Base-by-base conservation (phyloP, 441 rosid genomes). In the Eruca vesicaria region DNA sequence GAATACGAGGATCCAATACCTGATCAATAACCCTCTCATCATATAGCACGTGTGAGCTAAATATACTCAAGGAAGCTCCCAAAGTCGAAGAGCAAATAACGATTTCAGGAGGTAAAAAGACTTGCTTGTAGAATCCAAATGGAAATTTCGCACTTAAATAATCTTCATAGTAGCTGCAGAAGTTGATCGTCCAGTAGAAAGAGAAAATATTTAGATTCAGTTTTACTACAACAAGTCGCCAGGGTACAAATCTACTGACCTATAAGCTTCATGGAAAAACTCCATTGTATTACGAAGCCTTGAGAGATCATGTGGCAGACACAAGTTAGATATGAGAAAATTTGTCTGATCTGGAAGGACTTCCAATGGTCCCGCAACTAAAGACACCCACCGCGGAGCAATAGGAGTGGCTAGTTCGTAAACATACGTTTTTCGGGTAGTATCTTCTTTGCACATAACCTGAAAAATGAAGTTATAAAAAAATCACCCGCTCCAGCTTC, bases 21-120 rank as follows among this genome's bases (percentile, higher is more conserved):
- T 96, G 96, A 80, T 96, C 97, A 63, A 96, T 90, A 83, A 93
- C 87, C 79, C 86, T 92, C 83, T 90, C 96, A 78, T 96, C 98
- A 78, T 86, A 92, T 56, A 96, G 83, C 79, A 90, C 52, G 81
- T 93, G 97, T 18, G 98, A 91, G 79, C 93, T 91, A 75, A 96
- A 85, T 71, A 92, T 63, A 84, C 86, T 82, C 86, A 93, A 68
- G 61, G 99, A 92, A 74, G 97, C 99, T 82, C 97, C 99, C 76
- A 86, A 73, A 72, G 84, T 81, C 12, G 85, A 77, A 1, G 98
- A 89, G 35, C 91, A 90, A 67, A 93, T 83, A 32, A 83, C 92
- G 92, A 96, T 81, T 82, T 92, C 98, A 68, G 98, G 97, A 80
- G 97, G 86, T 71, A 96, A 59, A 78, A 93, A 96, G 45, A 91